Base-by-base conservation (phyloP, 495 filamentous ascomycete species). In the Penicillium argentinense region DNA sequence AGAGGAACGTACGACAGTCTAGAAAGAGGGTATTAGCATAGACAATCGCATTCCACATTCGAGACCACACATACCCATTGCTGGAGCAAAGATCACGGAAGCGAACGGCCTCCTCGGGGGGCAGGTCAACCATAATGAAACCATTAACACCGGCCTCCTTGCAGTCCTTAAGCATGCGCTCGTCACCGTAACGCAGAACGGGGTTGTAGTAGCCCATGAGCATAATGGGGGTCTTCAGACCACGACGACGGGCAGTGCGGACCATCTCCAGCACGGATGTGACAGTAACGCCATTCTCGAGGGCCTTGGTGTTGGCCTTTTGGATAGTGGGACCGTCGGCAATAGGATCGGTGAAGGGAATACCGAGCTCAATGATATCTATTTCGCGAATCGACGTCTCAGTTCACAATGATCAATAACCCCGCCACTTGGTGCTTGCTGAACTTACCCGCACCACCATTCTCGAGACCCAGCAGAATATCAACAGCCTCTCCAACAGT, bases 181-280 rank as follows among this genome's bases (percentile, higher is more conserved):
- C 89, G 70, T 97, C 93, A 48, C 95, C 95, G 60, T 97, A 97
- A 55, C 81, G 86, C 36, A 96, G 73, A 39, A 97, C 71, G 1
- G 93, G 93, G 69, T 99, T 99, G 68, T 96, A 99, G 79, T 99
- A 99, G 45, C 93, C 93, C 93, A 99, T 99, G 51, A 99, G 77
- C 45, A 99, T 71, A 28, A 99, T 74, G 5, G 93, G 93, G 2
- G 84, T 84, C 50, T 72, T 82, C 40, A 97, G 70, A 19, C 95
- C 95, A 33, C 76, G 78, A 44, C 75, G 71, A 47, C 93, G 79
- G 17, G 92, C 87, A 33, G 85, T 73, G 54, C 85, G 80, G 21
- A 96, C 84, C 67, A 92, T 89, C 53, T 87, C 75, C 22, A 99
- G 76, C 8, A 85, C 85, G 16, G 77, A 81, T 40, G 78, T 73